Base-by-base conservation (phyloP, 805 yeast genomes). In the Kodamaea fukazawae region DNA sequence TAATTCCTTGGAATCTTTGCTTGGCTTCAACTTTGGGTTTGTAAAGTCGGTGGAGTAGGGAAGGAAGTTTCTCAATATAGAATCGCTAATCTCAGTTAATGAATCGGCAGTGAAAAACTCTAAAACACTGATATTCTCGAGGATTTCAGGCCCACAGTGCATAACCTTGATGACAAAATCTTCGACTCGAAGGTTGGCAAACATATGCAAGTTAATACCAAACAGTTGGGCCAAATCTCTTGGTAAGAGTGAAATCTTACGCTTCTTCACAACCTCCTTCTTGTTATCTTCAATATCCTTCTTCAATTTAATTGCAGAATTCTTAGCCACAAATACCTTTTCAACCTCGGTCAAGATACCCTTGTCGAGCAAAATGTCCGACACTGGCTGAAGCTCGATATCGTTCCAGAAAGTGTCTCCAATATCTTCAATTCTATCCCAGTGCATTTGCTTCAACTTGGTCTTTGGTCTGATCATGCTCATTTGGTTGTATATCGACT, bases 171-270 rank as follows among this genome's bases (percentile, higher is more conserved):
- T 38, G 6, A 91, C 82, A 20, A 91, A 71, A 31, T 78, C 84
- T 4, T 75, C 78, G 28, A 83, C 95, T 1, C 81, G 49, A 15
- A 78, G 48, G 30, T 67, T 67, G 4, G 87, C 72, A 61, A 79
- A 87, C 66, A 80, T 73, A 57, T 93, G 98, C 38, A 93, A 70
- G 56, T 91, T 90, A 55, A 93, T 93, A 29, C 96, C 96, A 67
- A 93, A 89, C 52, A 88, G 97, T 57, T 93, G 99, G 1, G 96
- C 86, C 32, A 89, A 65, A 52, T 91, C 97, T 44, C 95, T 72
- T 1, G 95, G 76, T 36, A 93, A 70, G 46, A 83, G 83, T 0
- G 90, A 70, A 1, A 86, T 60, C 53, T 86, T 84, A 30, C 72
- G 70, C 39, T 34, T 35, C 28, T 48, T 51, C 66, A 42, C 68